Percentiles rank a stretch among this genome's conserved stretches.
These are phyloP conservation scores for Trifolium dubium DNA, from an alignment of 306 rosid species.

Conservation along the genomic window DNA sequence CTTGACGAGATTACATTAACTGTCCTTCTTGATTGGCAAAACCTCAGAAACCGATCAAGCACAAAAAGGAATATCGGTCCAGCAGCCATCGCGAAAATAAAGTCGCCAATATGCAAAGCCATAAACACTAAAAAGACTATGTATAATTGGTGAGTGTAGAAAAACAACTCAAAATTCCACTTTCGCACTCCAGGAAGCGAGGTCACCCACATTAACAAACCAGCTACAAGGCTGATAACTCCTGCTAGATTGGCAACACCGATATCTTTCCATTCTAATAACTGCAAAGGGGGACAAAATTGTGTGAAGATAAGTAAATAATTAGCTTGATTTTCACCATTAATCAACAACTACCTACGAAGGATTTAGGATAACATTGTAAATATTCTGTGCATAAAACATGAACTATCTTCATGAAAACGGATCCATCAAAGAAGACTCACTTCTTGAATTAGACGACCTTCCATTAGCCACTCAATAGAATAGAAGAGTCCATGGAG, in stretches of 20 bases:
- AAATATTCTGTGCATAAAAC: background rate
- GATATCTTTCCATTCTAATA: slow-evolving; percentile 67
- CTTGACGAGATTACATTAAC: slow-evolving; percentile 78
- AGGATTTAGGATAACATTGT: background rate
- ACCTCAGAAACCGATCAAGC: slow-evolving; percentile 88
- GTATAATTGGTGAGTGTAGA: slow-evolving; percentile 92
- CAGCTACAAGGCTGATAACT: slow-evolving; percentile 77
- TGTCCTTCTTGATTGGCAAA: slow-evolving; percentile 76
- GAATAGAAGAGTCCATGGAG: slow-evolving; percentile 76
- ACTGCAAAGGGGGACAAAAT: slow-evolving; percentile 54
- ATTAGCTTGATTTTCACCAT: slow-evolving; percentile 13
- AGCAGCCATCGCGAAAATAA: slow-evolving; percentile 68
- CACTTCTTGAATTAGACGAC: slow-evolving; percentile 60
- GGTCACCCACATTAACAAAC: slow-evolving; percentile 91
- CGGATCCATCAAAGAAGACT: slow-evolving; percentile 45
- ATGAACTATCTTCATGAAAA: slow-evolving; percentile 30
- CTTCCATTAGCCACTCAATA: slow-evolving; percentile 67
- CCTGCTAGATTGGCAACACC: slow-evolving; percentile 82
- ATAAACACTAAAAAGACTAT: slow-evolving; percentile 70
- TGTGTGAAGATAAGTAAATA: slow-evolving; percentile 3
- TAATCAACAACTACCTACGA: background rate
- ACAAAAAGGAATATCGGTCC: slow-evolving; percentile 81
- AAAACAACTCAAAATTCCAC: slow-evolving; percentile 82
- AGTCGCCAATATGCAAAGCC: slow-evolving; percentile 91
- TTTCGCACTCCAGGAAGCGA: slow-evolving; percentile 81